Evolutionary conservation across 805 yeast genomes (phyloP), one percentile per base, ranked within the genome.

Genomic region (Brettanomyces sp.): DNA sequence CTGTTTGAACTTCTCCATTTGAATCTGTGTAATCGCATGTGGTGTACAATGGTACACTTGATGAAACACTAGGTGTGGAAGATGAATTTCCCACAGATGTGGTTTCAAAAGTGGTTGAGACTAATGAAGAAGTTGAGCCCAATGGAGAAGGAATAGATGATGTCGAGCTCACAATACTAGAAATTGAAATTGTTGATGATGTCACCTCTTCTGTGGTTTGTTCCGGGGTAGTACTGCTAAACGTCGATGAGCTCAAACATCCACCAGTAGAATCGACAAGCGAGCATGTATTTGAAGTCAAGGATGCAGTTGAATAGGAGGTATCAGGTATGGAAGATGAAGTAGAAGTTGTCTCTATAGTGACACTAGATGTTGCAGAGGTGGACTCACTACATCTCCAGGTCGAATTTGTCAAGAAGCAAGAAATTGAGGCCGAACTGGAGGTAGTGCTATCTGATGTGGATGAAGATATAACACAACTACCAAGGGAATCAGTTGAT

Each of bases 121-220:
- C 18, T 18, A 18, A 18, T 18, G 47, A 12, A 4, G 37, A n/a
- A 6, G 34, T 22, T 2, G 51, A 37, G 12, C 23, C 44, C 13
- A 12, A 4, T n/a, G 39, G 25, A 14, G 35, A n/a, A 36, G 36
- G 24, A 5, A 43, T 30, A 4, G 45, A 34, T 11, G 39, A n/a
- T n/a, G 40, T 39, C 13, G 43, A 36, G 30, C 44, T 42, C 7
- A 28, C 21, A 18, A 44, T 38, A 37, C 47, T 49, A 30, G 32
- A 25, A 37, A 23, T 28, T 5, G 43, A 30, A 13, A 13, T 41
- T 24, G 13, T 4, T 12, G 47, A 35, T 21, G 13, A 23, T 36
- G 54, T 44, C 18, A 45, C 23, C 9, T 8, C 23, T 21, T 39
- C 41, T 9, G 41, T 14, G 41, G 41, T 39, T 23, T 22, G 8